phyloP scores from a whole-genome alignment of 345 rosid species.

The Cardamine chenopodiifolia region DNA sequence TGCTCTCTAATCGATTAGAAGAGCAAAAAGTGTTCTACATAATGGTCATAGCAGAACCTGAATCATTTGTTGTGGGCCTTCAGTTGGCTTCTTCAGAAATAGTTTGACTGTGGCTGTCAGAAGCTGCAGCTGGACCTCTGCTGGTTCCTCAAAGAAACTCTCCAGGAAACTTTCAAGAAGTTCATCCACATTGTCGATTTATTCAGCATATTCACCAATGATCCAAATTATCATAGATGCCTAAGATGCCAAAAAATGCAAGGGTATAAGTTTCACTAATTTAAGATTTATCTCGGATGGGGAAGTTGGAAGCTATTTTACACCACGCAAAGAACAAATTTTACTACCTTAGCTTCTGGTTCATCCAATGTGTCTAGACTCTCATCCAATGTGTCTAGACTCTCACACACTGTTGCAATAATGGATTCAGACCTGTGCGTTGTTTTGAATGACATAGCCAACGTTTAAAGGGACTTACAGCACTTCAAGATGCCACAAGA shows the following conservation, averaged over 20 bases:
- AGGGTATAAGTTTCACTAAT: constrained; percentile 8
- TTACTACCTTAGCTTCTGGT: constrained; percentile 91
- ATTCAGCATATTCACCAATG: no score
- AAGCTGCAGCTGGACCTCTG: no score
- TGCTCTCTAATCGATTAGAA: background rate
- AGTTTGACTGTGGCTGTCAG: no score
- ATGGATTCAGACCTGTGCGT: constrained; percentile 86
- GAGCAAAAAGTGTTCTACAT: constrained; percentile 5
- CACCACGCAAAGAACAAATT: background rate
- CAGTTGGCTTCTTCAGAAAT: no score
- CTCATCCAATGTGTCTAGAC: no score
- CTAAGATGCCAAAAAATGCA: constrained; percentile 23
- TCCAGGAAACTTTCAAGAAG: no score
- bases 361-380: constrained; percentile 94
- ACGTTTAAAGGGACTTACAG: background rate
- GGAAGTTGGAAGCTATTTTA: constrained; percentile 7
- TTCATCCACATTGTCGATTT: no score
- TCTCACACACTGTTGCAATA: constrained; percentile 90
- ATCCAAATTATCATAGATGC: no score
- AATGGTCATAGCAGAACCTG: constrained; percentile 26
- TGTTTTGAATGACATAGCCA: constrained; percentile 56
- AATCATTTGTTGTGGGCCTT: no score
- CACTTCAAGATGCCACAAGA: constrained; percentile 14
- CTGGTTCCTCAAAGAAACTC: no score
- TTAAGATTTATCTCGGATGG: constrained; percentile 56